Percentiles rank a stretch among this genome's conserved stretches.
Conservation (phyloP, 257 asterid genomes). For the Gardenia jasminoides region DNA sequence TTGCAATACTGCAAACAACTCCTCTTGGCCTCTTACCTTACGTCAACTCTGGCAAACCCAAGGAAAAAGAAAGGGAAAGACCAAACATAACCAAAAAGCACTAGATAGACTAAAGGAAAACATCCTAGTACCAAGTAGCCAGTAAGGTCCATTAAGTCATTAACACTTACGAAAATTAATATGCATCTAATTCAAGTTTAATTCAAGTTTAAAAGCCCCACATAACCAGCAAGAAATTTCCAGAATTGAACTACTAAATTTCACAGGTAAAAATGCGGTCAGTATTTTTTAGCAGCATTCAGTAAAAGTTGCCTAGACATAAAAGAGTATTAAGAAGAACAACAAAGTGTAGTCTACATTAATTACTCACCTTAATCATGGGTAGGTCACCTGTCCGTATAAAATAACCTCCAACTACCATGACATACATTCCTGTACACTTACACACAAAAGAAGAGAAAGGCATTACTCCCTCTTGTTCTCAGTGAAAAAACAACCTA, state of each 20-base stretch:
- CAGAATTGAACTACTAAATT: background rate
- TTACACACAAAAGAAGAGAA: background rate
- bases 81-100: background rate
- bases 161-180: background rate
- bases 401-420: constrained; percentile 80
- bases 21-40: background rate
- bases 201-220: no score
- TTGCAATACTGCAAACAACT: background rate
- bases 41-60: background rate
- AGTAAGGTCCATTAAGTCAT: background rate
- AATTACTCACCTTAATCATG: constrained; percentile 52
- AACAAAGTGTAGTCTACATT: background rate
- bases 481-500: background rate
- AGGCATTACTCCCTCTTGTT: background rate
- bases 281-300: background rate
- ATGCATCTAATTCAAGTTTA: background rate
- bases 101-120: background rate
- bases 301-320: background rate
- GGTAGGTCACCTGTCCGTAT: constrained; percentile 45
- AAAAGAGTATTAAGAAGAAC: background rate
- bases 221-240: background rate
- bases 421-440: constrained; percentile 67
- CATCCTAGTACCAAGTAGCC: background rate
- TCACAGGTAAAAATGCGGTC: background rate
- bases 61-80: background rate